A percentile compares a stretch with the other conserved stretches of the same genome.
Conservation (phyloP, 2,329 filamentous ascomycete species). For the Penicillium sp. region DNA sequence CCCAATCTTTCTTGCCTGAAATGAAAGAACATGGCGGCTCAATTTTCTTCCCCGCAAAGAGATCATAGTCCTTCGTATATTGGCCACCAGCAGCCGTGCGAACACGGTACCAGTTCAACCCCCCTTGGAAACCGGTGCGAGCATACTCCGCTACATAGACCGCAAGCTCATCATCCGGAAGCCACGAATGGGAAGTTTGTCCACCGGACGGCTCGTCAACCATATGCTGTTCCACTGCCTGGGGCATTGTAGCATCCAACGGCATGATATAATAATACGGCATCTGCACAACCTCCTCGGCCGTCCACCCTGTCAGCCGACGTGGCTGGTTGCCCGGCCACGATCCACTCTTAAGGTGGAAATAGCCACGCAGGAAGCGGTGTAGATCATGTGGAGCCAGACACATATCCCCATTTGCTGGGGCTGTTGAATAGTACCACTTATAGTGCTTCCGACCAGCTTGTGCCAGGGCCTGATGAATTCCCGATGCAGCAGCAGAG, state of each 20-base stretch:
- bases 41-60: constrained; percentile 62
- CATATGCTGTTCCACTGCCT: constrained; percentile 59
- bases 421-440: constrained; percentile 52
- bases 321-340: constrained; percentile 58
- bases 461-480: constrained; percentile 58
- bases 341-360: constrained; percentile 66
- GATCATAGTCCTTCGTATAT: constrained; percentile 52
- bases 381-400: constrained; percentile 51
- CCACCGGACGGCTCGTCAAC: constrained; percentile 43
- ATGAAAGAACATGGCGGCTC: constrained; percentile 63
- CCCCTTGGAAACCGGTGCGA: constrained; percentile 65
- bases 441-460: constrained; percentile 68
- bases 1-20: constrained; percentile 66
- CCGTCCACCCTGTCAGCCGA: constrained; percentile 57
- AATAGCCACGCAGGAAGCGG: constrained; percentile 65
- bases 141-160: constrained; percentile 63
- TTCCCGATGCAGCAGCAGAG: constrained; percentile 39
- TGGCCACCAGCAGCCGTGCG: constrained; percentile 52
- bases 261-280: constrained; percentile 71
- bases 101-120: constrained; percentile 67
- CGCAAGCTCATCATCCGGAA: constrained; percentile 57
- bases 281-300: constrained; percentile 58
- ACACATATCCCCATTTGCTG: constrained; percentile 40
- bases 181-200: constrained; percentile 50
- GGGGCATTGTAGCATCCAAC: constrained; percentile 58